Percentiles rank a stretch among this genome's conserved stretches.
These are phyloP conservation scores for Ceratocystiopsis brevicomis DNA, from an alignment of 2,329 filamentous ascomycete genomes.

Conservation along the genomic window DNA sequence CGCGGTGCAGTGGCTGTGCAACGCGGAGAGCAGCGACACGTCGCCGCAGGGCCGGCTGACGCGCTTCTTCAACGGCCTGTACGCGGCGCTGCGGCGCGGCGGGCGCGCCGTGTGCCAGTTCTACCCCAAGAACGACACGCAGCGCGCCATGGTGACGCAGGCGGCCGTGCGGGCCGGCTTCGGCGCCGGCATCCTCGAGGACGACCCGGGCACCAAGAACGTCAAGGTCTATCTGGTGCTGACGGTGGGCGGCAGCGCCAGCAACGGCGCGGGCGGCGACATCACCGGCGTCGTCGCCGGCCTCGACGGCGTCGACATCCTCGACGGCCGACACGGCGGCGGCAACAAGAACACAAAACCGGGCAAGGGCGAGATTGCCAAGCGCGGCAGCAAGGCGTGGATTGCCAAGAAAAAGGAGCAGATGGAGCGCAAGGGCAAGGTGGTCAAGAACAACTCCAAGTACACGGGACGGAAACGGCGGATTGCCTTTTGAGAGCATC, in stretches of 20 bases:
- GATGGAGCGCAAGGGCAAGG: conserved; percentile 85
- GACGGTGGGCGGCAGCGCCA: conserved; percentile 52
- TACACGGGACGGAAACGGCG: conserved; percentile 84
- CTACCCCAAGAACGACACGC: conserved; percentile 87
- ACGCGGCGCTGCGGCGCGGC: conserved; percentile 64
- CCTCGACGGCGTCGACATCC: conserved; percentile 72
- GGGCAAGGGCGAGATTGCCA: conserved; percentile 12
- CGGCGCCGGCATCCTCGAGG: conserved; percentile 82
- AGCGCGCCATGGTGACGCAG: conserved; percentile 77
- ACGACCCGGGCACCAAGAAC: conserved; percentile 92
- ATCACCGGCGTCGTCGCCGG: conserved; percentile 80
- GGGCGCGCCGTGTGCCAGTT: conserved; percentile 91
- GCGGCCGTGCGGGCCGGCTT: conserved; percentile 90
- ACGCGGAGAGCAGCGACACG: conserved; percentile 76
- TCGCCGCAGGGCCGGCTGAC: conserved; percentile 58
- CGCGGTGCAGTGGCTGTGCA: conserved; percentile 97
- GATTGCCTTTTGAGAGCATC: conserved; percentile 41
- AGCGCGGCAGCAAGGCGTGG: conserved; percentile 74
- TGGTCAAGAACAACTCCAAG: conserved; percentile 81
- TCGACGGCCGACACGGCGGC: conserved; percentile 44
- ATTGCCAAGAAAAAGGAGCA: conserved; percentile 77
- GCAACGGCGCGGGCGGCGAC: conserved; percentile 36
- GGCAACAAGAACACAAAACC: conserved; percentile 28
- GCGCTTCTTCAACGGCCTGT: conserved; percentile 84
- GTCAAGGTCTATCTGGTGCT: conserved; percentile 90